A percentile compares a stretch with the other conserved stretches of the same genome.
Evolutionary conservation across 2,329 filamentous ascomycete species (phyloP).

Genomic region (Talaromyces atroroseus): DNA sequence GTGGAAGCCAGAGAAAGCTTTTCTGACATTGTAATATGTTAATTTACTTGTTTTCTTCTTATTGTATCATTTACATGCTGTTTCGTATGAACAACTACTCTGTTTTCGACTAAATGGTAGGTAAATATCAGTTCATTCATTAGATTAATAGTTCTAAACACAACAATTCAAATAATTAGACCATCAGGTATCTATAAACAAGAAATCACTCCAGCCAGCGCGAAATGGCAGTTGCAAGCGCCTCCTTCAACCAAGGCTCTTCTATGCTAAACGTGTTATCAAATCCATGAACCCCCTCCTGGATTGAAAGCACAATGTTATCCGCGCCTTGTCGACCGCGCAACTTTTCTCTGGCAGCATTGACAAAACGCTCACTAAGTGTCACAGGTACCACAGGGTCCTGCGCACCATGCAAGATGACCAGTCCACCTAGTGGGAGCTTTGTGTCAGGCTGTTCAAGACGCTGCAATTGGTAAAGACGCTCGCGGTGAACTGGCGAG

Average conservation of each 20-base stretch:
- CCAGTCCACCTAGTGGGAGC: slow-evolving; percentile 26
- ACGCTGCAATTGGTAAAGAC: slow-evolving; percentile 23
- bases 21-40: background rate
- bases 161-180: background rate
- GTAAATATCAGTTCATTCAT: background rate
- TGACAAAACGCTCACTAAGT: slow-evolving; percentile 24
- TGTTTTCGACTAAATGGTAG: no score
- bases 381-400: slow-evolving; percentile 28
- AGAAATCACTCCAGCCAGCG: background rate
- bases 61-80: background rate
- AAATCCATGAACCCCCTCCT: slow-evolving; percentile 34
- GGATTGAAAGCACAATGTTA: slow-evolving; percentile 21
- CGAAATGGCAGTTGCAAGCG: background rate
- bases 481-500: slow-evolving; percentile 5
- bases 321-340: slow-evolving; percentile 19
- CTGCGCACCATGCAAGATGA: slow-evolving; percentile 28
- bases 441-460: slow-evolving; percentile 21
- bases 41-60: background rate
- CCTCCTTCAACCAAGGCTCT: background rate
- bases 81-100: background rate
- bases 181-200: background rate
- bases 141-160: background rate
- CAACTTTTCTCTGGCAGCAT: slow-evolving; percentile 19
- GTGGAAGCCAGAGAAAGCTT: background rate
- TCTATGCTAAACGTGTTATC: slow-evolving; percentile 16